These are phyloP conservation scores for Aspergillus vadensis DNA, from an alignment of 2,329 filamentous ascomycete species.

Conservation along the genomic window DNA sequence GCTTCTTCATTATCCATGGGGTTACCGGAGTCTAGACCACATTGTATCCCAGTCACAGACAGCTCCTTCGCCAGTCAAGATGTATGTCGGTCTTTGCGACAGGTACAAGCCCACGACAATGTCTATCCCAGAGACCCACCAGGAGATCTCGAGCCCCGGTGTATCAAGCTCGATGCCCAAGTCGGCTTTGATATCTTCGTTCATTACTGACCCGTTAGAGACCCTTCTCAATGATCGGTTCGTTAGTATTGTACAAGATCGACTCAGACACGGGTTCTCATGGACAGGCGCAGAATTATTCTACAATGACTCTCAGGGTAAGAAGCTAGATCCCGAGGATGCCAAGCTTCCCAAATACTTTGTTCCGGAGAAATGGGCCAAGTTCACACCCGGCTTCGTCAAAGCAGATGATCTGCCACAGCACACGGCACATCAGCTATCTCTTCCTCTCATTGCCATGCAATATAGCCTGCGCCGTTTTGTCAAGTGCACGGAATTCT, in stretches of 20 bases:
- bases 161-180: neutral
- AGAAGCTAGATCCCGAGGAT: constrained; percentile 19
- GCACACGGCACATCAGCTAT: constrained; percentile 39
- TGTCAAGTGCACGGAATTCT: constrained; percentile 80
- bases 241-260: constrained; percentile 61
- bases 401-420: constrained; percentile 54
- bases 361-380: constrained; percentile 26
- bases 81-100: constrained; percentile 71
- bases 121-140: constrained; percentile 58
- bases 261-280: constrained; percentile 53
- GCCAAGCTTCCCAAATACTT: constrained; percentile 19
- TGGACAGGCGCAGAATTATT: constrained; percentile 71
- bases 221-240: constrained; percentile 69
- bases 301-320: constrained; percentile 52
- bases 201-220: constrained; percentile 73
- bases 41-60: constrained; percentile 31
- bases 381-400: constrained; percentile 45
- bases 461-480: constrained; percentile 78
- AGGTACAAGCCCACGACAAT: constrained; percentile 68
- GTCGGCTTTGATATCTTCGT: constrained; percentile 31
- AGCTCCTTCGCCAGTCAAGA: constrained; percentile 43
- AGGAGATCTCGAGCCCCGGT: neutral
- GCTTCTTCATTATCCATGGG: constrained; percentile 64
- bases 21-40: constrained; percentile 63
- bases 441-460: constrained; percentile 63